Conservation (phyloP, 306 rosid species). For the Pyrus communis region DNA sequence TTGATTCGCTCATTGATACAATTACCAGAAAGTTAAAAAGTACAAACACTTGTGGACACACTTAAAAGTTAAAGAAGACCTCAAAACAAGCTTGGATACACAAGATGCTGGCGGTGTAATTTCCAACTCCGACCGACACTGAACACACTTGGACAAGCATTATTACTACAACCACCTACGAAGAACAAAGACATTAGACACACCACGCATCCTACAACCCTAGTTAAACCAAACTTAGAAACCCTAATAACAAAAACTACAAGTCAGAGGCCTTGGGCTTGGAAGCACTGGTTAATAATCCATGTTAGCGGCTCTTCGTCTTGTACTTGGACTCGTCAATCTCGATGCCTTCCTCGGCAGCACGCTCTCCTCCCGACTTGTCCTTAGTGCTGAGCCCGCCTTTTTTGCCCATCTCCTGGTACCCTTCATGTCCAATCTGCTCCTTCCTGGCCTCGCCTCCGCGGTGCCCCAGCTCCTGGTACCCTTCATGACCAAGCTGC, state of each 20-base stretch:
- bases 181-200: neutral
- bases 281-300: neutral
- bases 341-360: constrained; percentile 41
- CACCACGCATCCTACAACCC: neutral
- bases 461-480: constrained; percentile 39
- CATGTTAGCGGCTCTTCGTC: neutral
- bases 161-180: neutral
- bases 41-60: too few relatives aligned
- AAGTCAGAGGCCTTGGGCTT: neutral
- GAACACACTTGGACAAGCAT: neutral
- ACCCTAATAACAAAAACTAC: neutral
- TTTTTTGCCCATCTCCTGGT: constrained; percentile 15
- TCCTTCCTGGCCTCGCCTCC: neutral
- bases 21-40: neutral
- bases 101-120: neutral
- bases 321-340: constrained; percentile 63
- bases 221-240: neutral
- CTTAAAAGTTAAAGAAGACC: neutral
- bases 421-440: neutral
- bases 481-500: constrained; percentile 22
- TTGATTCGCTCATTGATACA: neutral
- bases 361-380: constrained; percentile 49
- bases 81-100: neutral
- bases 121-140: too few relatives aligned
- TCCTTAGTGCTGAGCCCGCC: constrained; percentile 60